Conservation (phyloP, 225 moss, liverwort and hornwort genomes). For the Takakia lepidozioides region DNA sequence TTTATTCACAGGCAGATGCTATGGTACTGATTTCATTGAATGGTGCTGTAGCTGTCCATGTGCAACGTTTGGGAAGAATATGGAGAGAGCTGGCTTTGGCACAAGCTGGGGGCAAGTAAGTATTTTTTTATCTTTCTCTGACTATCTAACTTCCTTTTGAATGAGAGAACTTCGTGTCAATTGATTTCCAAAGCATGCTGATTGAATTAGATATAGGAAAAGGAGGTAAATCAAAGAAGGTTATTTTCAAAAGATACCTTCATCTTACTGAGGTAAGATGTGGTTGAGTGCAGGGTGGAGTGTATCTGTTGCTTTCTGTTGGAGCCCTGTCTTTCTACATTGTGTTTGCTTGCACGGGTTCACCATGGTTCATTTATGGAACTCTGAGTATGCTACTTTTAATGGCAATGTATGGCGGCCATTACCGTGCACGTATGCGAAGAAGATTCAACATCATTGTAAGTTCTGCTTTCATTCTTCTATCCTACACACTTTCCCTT, state of each 20-base stretch:
- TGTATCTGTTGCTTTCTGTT: conserved; percentile 36
- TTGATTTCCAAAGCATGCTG: neutral
- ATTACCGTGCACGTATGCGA: conserved; percentile 48
- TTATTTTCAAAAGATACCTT: neutral
- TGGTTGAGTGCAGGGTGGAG: conserved; percentile 41
- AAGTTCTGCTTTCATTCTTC: conserved; percentile 16
- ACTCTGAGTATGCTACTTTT: conserved; percentile 28
- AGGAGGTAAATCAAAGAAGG: neutral
- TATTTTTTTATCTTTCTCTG: conserved; percentile 1
- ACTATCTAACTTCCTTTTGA: neutral
- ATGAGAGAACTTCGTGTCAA: neutral
- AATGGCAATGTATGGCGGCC: conserved; percentile 46
- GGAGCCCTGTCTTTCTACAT: conserved; percentile 51
- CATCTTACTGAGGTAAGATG: conserved; percentile 2
- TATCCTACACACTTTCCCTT: too few species aligned
- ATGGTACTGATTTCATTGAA: too few species aligned
- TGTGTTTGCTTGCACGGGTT: conserved; percentile 41
- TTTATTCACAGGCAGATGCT: neutral
- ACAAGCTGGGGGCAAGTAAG: conserved; percentile 60
- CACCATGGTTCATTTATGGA: conserved; percentile 51
- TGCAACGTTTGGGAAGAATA: conserved; percentile 55
- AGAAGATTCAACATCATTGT: conserved; percentile 57
- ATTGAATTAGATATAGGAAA: neutral
- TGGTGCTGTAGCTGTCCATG: conserved; percentile 64
- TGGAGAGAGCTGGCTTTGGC: conserved; percentile 61